Evolutionary conservation across 2,329 filamentous ascomycete genomes (phyloP).

Genomic region (Pseudodiploospora longispora): DNA sequence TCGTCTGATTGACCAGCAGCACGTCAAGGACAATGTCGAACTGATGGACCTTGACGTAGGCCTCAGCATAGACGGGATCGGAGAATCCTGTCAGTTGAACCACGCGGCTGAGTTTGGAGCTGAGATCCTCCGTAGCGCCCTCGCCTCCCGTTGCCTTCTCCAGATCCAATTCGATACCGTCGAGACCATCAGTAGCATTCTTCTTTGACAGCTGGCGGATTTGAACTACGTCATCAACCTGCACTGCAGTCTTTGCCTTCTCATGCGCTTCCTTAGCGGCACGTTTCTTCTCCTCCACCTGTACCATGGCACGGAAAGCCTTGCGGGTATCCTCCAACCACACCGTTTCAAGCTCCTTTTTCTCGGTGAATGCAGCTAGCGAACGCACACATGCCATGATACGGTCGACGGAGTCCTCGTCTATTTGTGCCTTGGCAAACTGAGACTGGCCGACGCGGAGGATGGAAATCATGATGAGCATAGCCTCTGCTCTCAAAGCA

Average conservation of each 20-base stretch:
- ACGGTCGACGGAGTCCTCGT: constrained; percentile 95
- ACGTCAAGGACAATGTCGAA: constrained; percentile 98
- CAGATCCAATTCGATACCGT: constrained; percentile 82
- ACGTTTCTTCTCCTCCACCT: constrained; percentile 94
- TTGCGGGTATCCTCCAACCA: constrained; percentile 93
- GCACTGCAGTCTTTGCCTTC: constrained; percentile 87
- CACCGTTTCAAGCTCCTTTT: constrained; percentile 83
- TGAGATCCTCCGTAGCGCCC: constrained; percentile 70
- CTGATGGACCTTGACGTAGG: constrained; percentile 97
- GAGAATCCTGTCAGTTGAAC: constrained; percentile 98
- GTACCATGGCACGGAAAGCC: constrained; percentile 94
- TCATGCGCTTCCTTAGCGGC: constrained; percentile 89
- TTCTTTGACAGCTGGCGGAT: constrained; percentile 93
- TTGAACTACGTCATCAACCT: constrained; percentile 89
- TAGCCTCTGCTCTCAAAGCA: constrained; percentile 87
- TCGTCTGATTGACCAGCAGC: constrained; percentile 92
- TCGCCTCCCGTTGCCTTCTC: constrained; percentile 94
- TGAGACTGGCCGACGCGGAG: constrained; percentile 97
- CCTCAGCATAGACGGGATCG: constrained; percentile 96
- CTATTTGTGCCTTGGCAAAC: constrained; percentile 94
- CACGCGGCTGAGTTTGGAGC: constrained; percentile 89
- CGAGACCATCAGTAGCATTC: constrained; percentile 69
- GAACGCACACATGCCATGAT: constrained; percentile 97
- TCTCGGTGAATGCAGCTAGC: constrained; percentile 79
- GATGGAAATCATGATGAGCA: constrained; percentile 99